phyloP scores from a whole-genome alignment of 176 grass and related monocot genomes.

The Chloris gayana region DNA sequence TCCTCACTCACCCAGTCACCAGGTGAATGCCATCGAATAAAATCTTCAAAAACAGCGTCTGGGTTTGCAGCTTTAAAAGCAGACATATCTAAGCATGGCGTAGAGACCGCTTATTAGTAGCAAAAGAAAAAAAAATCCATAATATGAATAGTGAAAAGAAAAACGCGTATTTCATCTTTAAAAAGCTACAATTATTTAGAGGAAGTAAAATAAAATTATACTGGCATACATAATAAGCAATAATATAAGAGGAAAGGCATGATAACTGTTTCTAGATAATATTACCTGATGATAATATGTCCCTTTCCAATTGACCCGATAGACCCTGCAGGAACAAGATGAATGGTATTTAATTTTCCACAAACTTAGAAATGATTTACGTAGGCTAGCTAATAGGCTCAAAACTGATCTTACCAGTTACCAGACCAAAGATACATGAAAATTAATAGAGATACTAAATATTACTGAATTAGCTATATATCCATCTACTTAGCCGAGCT shows the following conservation, averaged over 20 bases:
- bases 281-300: conserved; percentile 89
- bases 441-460: conserved; percentile 13
- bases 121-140: conserved; percentile 14
- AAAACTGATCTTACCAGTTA: neutral
- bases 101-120: conserved; percentile 34
- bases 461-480: neutral
- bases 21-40: conserved; percentile 98
- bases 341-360: conserved; percentile 34
- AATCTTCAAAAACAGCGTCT: conserved; percentile 95
- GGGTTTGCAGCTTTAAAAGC: conserved; percentile 99
- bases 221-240: conserved; percentile 10
- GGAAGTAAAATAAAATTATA: conserved; percentile 36
- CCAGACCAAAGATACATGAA: neutral
- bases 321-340: conserved; percentile 63
- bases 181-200: conserved; percentile 11
- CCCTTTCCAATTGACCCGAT: conserved; percentile 91
- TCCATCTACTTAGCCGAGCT: neutral
- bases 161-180: neutral
- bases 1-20: conserved; percentile 86
- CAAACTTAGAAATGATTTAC: conserved; percentile 35
- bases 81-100: conserved; percentile 83
- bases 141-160: conserved; percentile 1
- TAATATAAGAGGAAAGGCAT: conserved; percentile 12
- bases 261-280: conserved; percentile 24
- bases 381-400: conserved; percentile 4